Evolutionary conservation across 2,329 filamentous ascomycete genomes (phyloP).

Genomic region (Bipolaris bicolor): DNA sequence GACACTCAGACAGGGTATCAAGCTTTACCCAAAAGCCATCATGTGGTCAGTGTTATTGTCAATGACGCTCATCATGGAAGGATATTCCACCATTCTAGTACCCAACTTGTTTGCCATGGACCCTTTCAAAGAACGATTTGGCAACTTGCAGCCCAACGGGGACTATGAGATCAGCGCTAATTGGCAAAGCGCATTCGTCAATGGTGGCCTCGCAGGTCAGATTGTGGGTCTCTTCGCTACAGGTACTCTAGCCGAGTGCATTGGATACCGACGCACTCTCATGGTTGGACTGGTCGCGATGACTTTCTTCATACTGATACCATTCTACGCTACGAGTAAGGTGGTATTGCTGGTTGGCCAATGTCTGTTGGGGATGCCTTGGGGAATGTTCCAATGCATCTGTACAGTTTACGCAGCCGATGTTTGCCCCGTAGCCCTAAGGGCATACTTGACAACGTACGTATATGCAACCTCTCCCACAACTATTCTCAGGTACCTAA

Average conservation of each 20-base stretch:
- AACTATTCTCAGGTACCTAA: not conserved
- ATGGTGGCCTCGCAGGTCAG: constrained; percentile 50
- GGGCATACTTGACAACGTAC: constrained; percentile 62
- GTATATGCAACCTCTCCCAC: not conserved
- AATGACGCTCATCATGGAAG: constrained; percentile 85
- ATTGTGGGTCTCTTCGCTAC: constrained; percentile 50
- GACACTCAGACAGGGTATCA: constrained; percentile 70
- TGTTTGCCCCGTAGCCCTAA: constrained; percentile 70
- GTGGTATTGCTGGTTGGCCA: constrained; percentile 21
- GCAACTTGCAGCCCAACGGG: constrained; percentile 23
- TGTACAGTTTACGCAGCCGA: constrained; percentile 56
- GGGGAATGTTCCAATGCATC: constrained; percentile 50
- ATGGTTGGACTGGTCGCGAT: constrained; percentile 27
- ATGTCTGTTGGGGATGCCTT: constrained; percentile 40
- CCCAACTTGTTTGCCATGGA: constrained; percentile 70
- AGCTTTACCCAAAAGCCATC: constrained; percentile 83
- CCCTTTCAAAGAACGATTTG: constrained; percentile 49
- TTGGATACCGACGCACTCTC: constrained; percentile 38
- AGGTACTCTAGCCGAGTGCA: constrained; percentile 49
- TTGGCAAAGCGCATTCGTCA: constrained; percentile 52
- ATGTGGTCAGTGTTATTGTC: constrained; percentile 81
- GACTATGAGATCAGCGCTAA: constrained; percentile 46
- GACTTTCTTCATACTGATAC: constrained; percentile 17
- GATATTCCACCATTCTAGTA: constrained; percentile 78
- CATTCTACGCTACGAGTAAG: constrained; percentile 25